Conservation (phyloP, 805 yeast genomes). For the Sugiyamaella mastotermitis region DNA sequence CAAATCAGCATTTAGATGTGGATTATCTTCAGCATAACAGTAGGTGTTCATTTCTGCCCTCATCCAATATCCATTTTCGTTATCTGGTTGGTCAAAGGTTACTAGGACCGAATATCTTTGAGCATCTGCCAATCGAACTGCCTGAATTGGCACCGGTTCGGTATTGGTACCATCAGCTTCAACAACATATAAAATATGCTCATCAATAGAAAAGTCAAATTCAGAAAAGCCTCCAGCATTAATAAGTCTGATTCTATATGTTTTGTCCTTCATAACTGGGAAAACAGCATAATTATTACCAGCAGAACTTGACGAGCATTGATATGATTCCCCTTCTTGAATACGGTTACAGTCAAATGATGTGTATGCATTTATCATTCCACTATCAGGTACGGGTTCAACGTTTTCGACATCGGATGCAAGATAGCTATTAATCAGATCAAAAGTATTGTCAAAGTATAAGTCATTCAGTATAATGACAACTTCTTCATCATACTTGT, state of each 20-base stretch:
- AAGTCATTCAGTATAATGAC: slow-evolving; percentile 37
- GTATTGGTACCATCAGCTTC: slow-evolving; percentile 32
- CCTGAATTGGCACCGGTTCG: slow-evolving; percentile 22
- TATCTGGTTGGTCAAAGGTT: slow-evolving; percentile 23
- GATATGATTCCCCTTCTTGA: slow-evolving; percentile 15
- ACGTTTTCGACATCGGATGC: slow-evolving; percentile 37
- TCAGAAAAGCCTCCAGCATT: slow-evolving; percentile 32
- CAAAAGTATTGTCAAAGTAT: slow-evolving; percentile 34
- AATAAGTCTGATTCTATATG: slow-evolving; percentile 24
- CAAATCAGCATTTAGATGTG: slow-evolving; percentile 30
- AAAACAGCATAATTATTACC: slow-evolving; percentile 14
- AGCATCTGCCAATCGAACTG: slow-evolving; percentile 51
- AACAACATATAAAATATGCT: slow-evolving; percentile 24
- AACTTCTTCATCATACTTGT: slow-evolving; percentile 27
- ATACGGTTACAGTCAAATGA: slow-evolving; percentile 25
- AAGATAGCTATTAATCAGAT: slow-evolving; percentile 31
- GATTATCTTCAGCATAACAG: slow-evolving; percentile 33
- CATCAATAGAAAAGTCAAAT: slow-evolving; percentile 28
- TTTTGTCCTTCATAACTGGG: slow-evolving; percentile 17
- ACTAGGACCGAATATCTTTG: slow-evolving; percentile 73
- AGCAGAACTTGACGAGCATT: slow-evolving; percentile 16
- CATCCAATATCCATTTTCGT: slow-evolving; percentile 34
- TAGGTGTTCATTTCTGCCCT: slow-evolving; percentile 33
- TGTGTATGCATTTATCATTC: slow-evolving; percentile 37
- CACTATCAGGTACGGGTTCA: slow-evolving; percentile 36